A percentile compares a stretch with the other conserved stretches of the same genome.
Evolutionary conservation across 352 stramenopile genomes (phyloP).

Genomic region (Globisporangium paroecandrum): DNA sequence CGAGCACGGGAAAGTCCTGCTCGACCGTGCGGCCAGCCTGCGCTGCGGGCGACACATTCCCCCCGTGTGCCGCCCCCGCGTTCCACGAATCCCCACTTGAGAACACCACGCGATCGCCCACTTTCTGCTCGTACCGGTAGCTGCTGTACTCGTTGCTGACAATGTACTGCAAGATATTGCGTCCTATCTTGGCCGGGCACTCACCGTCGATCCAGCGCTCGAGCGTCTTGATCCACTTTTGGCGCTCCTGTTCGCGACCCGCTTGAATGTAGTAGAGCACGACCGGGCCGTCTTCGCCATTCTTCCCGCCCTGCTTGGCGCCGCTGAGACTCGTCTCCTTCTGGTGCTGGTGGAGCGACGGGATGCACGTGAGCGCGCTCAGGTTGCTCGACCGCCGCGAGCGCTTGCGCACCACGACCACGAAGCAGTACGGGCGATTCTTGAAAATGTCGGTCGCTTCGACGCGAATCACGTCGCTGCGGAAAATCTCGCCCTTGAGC

Average conservation of each 20-base stretch:
- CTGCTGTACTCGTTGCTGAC: slow-evolving; percentile 72
- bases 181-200: slow-evolving; percentile 47
- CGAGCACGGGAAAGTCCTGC: slow-evolving; percentile 68
- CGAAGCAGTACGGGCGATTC: slow-evolving; percentile 62
- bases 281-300: slow-evolving; percentile 37
- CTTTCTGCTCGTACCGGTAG: slow-evolving; percentile 60
- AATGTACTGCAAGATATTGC: slow-evolving; percentile 67
- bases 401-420: slow-evolving; percentile 57
- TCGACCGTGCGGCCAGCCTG: slow-evolving; percentile 56
- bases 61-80: slow-evolving; percentile 1
- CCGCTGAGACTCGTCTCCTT: slow-evolving; percentile 57
- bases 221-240: slow-evolving; percentile 68
- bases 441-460: slow-evolving; percentile 58
- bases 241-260: slow-evolving; percentile 50
- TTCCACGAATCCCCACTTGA: slow-evolving; percentile 12
- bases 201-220: slow-evolving; percentile 72
- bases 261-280: slow-evolving; percentile 75
- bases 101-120: slow-evolving; percentile 22
- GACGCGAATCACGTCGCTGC: slow-evolving; percentile 56
- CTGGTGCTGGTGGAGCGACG: slow-evolving; percentile 24
- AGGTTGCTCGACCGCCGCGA: slow-evolving; percentile 30
- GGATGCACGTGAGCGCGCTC: slow-evolving; percentile 38
- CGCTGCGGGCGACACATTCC: slow-evolving; percentile 41
- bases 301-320: slow-evolving; percentile 13
- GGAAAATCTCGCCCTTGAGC: slow-evolving; percentile 59